Evolutionary conservation across 1,139 yeast species (phyloP).

Genomic region (Suhomyces coccinellae): DNA sequence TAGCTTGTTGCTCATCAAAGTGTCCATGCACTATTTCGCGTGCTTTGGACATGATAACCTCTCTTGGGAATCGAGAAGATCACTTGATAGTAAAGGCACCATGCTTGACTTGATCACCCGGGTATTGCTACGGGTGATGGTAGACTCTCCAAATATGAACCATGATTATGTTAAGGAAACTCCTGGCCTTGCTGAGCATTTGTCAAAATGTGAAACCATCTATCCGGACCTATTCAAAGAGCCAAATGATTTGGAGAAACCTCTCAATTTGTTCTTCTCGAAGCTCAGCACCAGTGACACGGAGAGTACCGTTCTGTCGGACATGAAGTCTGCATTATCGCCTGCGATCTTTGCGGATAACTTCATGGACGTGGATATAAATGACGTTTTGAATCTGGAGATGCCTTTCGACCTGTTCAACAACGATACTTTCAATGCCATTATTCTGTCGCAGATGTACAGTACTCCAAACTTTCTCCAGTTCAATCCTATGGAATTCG

Average conservation of each 20-base stretch:
- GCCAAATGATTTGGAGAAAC: conserved; percentile 5
- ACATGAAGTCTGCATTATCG: not conserved
- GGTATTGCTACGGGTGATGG: conserved; percentile 22
- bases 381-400: not conserved
- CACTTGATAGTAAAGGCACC: conserved; percentile 10
- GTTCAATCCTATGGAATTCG: not conserved
- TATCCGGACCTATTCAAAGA: conserved; percentile 24
- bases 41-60: conserved; percentile 1
- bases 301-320: not conserved
- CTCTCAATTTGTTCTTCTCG: conserved; percentile 6
- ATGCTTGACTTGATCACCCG: conserved; percentile 16
- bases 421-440: conserved; percentile 15
- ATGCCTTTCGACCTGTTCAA: conserved; percentile 8
- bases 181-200: conserved; percentile 20
- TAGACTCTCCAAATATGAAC: conserved; percentile 15
- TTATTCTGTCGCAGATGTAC: conserved; percentile 17
- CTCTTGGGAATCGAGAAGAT: conserved; percentile 12
- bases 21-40: conserved; percentile 19
- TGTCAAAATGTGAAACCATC: conserved; percentile 17
- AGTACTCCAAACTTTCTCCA: conserved; percentile 15
- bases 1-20: conserved; percentile 15
- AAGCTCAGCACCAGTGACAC: conserved; percentile 1
- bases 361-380: not conserved
- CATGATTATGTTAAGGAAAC: conserved; percentile 15
- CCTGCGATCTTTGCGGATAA: not conserved